Evolutionary conservation across 768 basidiomycete genomes (phyloP).

Genomic region (Mycena floridula): DNA sequence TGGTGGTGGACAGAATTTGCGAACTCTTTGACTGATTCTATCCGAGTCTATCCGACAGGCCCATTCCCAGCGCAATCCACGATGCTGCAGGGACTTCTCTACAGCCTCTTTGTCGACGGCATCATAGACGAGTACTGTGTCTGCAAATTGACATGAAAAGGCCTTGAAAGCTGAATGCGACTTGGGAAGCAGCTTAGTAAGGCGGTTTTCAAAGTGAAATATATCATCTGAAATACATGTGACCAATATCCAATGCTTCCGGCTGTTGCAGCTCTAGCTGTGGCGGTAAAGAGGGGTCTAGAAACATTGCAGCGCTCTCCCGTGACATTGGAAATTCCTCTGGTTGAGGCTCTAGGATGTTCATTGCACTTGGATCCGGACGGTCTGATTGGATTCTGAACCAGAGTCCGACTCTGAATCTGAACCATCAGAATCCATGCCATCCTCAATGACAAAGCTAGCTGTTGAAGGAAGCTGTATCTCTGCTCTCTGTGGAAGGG

Average conservation of each 20-base stretch:
- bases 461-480: not conserved
- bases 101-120: slow-evolving; percentile 4
- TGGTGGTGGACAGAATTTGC: no score
- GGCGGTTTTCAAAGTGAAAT: slow-evolving; percentile 7
- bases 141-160: slow-evolving; percentile 5
- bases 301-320: not conserved
- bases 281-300: not conserved
- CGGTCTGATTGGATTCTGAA: no score
- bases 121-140: slow-evolving; percentile 8
- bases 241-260: not conserved
- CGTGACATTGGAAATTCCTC: slow-evolving; percentile 4
- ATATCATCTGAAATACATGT: slow-evolving; percentile 6
- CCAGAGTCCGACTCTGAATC: not conserved
- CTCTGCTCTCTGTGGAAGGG: not conserved
- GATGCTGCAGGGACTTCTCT: slow-evolving; percentile 3
- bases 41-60: not conserved
- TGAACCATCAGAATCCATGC: not conserved
- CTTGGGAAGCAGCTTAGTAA: slow-evolving; percentile 3
- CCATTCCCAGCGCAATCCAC: slow-evolving; percentile 3
- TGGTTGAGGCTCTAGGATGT: not conserved
- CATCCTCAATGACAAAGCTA: not conserved
- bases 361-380: no score
- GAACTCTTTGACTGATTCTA: no score
- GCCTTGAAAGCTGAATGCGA: slow-evolving; percentile 7
- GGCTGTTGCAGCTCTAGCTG: not conserved